Conservation (phyloP, 441 rosid species). For the Biscutella auriculata region DNA sequence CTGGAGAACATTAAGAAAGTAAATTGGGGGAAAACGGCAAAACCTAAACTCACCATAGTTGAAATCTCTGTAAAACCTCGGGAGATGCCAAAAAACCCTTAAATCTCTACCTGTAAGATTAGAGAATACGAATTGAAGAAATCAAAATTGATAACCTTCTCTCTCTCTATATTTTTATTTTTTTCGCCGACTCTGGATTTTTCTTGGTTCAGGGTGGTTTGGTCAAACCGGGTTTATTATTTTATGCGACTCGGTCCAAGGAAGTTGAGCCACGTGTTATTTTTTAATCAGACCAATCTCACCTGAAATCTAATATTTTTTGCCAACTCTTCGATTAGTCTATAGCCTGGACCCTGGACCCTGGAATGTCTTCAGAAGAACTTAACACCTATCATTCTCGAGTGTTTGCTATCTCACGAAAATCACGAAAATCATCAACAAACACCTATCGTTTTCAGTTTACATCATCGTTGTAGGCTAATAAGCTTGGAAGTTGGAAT, state of each 20-base stretch:
- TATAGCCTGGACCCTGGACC: too few relatives aligned
- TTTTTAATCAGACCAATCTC: too few relatives aligned
- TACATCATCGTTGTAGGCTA: too few relatives aligned
- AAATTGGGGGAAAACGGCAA: neutral
- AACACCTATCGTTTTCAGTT: too few relatives aligned
- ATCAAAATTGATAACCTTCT: neutral
- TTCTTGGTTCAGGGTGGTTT: conserved; percentile 1
- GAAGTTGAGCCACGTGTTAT: neutral
- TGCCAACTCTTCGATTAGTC: too few relatives aligned
- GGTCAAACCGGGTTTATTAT: conserved; percentile 12
- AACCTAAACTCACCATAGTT: conserved; percentile 9
- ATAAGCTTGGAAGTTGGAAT: neutral
- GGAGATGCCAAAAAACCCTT: conserved; percentile 13
- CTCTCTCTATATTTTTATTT: neutral
- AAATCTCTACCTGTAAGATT: neutral
- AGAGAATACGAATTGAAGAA: neutral
- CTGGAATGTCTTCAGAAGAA: too few relatives aligned
- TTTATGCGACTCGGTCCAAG: neutral
- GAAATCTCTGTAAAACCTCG: conserved; percentile 8
- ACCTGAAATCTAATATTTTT: too few relatives aligned
- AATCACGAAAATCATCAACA: too few relatives aligned
- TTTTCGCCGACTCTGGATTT: neutral
- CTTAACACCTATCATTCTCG: too few relatives aligned
- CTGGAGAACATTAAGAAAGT: neutral
- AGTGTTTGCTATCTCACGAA: too few relatives aligned